Evolutionary conservation across 192 early-diverging fungal species (phyloP), one percentile per base, ranked within the genome.

Genomic region (Coemansia reversa): DNA sequence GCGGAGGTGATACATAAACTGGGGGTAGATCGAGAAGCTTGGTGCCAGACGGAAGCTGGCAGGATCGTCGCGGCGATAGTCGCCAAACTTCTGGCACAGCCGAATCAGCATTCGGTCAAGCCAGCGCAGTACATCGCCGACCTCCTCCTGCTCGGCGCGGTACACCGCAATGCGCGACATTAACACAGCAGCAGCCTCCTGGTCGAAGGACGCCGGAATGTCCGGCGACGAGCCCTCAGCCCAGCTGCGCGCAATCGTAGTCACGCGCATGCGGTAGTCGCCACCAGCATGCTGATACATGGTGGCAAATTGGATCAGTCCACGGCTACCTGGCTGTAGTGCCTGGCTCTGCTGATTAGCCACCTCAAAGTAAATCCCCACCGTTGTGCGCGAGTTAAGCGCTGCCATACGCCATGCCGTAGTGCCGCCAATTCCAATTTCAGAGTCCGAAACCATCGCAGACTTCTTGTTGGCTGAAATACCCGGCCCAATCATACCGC

Each of bases 1-100:
- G 47, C 97, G 87, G 65, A 99, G 79, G 60, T 99, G 94, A 88
- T 97, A 99, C 97, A 99, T 99, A 63, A 99, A 99, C 76, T 98
- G 96, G 52, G 97, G 97, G 77, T 99, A 99, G 66, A 98, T 95
- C 0, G 95, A 94, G 69, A 99, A 99, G 79, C 93, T 96, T 54
- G 92, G 89, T 0, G 87, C 76, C 55, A 99, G 84, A 8, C 91
- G 87, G 87, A 99, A 99, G 47, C 89, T 91, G 14, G 86, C 82
- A 22, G 94, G 93, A 57, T 99, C 97, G 53, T 98, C 97, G 67
- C 97, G 94, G 11, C 93, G 83, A 84, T 92, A 99, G 56, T 95
- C 93, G 18, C 92, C 97, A 77, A 97, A 97, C 66, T 92, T 90
- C 76, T 97, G 95, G 83, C 97, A 99, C 75, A 99, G 79, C 5